Conservation (phyloP, 768 basidiomycete species). For the Suillus americanus region DNA sequence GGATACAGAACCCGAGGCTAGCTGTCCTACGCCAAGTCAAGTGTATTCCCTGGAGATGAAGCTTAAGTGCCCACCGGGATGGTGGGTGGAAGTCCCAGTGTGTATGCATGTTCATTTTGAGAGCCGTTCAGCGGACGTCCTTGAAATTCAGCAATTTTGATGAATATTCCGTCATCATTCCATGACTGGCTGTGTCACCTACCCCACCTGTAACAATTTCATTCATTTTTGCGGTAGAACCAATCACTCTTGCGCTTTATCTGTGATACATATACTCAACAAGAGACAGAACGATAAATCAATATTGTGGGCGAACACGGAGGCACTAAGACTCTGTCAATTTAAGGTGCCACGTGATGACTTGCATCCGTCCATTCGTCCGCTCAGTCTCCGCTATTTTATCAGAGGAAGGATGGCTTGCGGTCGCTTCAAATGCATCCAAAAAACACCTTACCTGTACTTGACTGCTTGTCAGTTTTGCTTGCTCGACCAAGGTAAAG, state of each 20-base stretch:
- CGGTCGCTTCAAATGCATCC: not conserved
- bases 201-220: not conserved
- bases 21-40: not conserved
- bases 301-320: not conserved
- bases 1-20: not conserved
- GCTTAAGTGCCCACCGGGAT: not conserved
- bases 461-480: not conserved
- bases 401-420: not conserved
- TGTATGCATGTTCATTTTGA: not conserved
- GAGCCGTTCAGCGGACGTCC: not conserved
- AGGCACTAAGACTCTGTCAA: not conserved
- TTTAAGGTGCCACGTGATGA: not conserved
- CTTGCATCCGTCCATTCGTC: not conserved
- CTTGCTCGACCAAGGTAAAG: not conserved
- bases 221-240: not conserved
- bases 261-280: not conserved
- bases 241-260: not conserved
- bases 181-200: not conserved
- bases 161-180: not conserved
- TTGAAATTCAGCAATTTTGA: not conserved
- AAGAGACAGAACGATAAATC: not conserved
- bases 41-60: not conserved
- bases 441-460: not conserved
- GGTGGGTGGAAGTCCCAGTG: not conserved
- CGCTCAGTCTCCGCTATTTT: not conserved